Evolutionary conservation across 176 grass and related monocot species (phyloP), one percentile per base, ranked within the genome.

Genomic region (Microstegium vimineum): DNA sequence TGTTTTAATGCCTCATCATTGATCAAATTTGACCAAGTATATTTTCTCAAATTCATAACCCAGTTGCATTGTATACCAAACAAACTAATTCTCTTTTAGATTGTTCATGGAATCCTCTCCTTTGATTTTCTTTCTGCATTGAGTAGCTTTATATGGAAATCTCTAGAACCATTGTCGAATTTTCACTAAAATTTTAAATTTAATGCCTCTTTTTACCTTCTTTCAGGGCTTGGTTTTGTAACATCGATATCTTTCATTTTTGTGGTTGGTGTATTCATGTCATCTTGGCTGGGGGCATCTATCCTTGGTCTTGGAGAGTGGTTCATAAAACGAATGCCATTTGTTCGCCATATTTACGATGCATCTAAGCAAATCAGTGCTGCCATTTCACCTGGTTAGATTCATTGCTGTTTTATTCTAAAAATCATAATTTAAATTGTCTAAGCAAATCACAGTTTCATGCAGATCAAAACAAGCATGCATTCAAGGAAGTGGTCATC

Each of bases 401-500:
- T 63, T 57, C 63, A 20, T 73, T 68, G 2, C 62, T 63, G 46
- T 71, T 80, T 71, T 65, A n/a, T 86, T 87, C 20, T 82, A 52
- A 75, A 57, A 14, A 36, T 69, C 5, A 22, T 18, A 73, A 65
- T 79, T 87, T 25, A 85, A 61, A 38, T 91, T 26, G 23, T 32
- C 62, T n/a, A 87, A 35, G 70, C 7, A 57, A 57, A 57, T 57
- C 42, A 34, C 18, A 61, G 31, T 63, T 79, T 87, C 77, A 35
- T 82, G 67, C 82, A 96, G 94, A 96, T 85, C 90, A 96, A 85
- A 93, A 96, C 69, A 90, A 87, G 45, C 90, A 93, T 87, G 94
- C 94, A 59, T 96, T 96, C 81, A 93, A 96, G 72, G 94, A 96
- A 91, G 86, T 93, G 69, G 94, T 85, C 73, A 93, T 96, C 73